Evolutionary conservation across 805 yeast genomes (phyloP), one percentile per base, ranked within the genome.

Genomic region (Wickerhamomyces ciferrii): DNA sequence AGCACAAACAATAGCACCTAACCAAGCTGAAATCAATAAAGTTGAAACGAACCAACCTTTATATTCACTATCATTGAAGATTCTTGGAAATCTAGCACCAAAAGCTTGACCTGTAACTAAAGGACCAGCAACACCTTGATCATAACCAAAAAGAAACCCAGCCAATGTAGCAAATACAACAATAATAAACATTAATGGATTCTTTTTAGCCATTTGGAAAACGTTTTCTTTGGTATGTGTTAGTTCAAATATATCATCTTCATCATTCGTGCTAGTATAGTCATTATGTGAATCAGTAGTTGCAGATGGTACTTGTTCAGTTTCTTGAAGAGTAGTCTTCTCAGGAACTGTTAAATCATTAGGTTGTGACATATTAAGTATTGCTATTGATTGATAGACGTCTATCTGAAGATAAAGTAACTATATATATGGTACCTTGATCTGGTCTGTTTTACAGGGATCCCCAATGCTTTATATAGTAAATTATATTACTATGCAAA

Each of bases 1-100:
- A 46, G 70, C 71, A 42, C 68, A 62, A 23, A 67, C 48, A 8
- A 72, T 55, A 13, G 72, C 58, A 11, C 78, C 78, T 51, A 69
- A 73, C 54, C 72, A 73, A 2, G 76, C 76, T 4, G 75, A 39
- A 3, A 42, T 18, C 21, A 46, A 43, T n/a, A 46, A 15, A 14
- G 45, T 39, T 5, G 45, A 34, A 7, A 46, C 45, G 19, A 46
- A 46, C 48, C 45, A 46, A 34, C 48, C 48, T 46, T 43, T 46
- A 34, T 24, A 42, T 23, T 39, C 43, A 15, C 32, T n/a, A 29
- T 46, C 45, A 6, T 31, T 4, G 15, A 42, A 46, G 25, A 46
- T 43, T 17, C 43, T 39, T 19, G 48, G 48, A 34, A 46, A 46
- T 13, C 38, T 38, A 9, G 48, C 36, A n/a, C 48, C 48, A 42